Evolutionary conservation across 352 stramenopile genomes (phyloP).

Genomic region (Phytopythium sindhum): DNA sequence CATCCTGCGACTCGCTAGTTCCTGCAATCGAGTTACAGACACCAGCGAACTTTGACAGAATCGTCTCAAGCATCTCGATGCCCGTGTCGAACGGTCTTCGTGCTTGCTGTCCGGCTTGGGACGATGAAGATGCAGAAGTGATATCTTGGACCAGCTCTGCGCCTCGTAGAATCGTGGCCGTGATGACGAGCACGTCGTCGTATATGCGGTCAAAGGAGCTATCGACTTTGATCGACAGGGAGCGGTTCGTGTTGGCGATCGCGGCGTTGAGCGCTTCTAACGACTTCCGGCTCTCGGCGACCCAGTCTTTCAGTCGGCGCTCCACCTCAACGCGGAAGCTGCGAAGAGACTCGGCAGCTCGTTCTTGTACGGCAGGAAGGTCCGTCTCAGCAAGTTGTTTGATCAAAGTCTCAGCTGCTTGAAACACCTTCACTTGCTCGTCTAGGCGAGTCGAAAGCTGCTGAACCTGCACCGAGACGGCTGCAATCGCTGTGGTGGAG

Average conservation of each 20-base stretch:
- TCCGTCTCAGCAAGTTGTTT: constrained; percentile 33
- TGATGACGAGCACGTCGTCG: constrained; percentile 46
- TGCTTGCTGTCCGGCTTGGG: background rate
- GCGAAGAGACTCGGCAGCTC: constrained; percentile 35
- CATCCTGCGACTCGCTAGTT: constrained; percentile 15
- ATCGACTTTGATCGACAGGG: constrained; percentile 25
- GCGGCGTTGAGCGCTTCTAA: constrained; percentile 25
- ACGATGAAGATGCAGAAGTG: background rate
- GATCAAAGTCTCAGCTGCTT: constrained; percentile 27
- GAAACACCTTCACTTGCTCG: constrained; percentile 21
- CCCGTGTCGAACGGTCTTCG: constrained; percentile 28
- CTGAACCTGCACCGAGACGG: constrained; percentile 32
- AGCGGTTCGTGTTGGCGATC: constrained; percentile 14
- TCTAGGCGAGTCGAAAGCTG: constrained; percentile 32
- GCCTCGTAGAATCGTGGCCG: constrained; percentile 35
- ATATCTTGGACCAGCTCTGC: constrained; percentile 26
- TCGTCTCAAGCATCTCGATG: constrained; percentile 35
- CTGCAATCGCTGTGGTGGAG: constrained; percentile 16
- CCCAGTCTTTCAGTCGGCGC: constrained; percentile 34
- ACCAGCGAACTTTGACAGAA: constrained; percentile 33
- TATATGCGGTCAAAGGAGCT: constrained; percentile 40
- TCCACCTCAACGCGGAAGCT: constrained; percentile 45
- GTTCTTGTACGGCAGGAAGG: constrained; percentile 33
- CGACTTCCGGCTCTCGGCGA: constrained; percentile 28
- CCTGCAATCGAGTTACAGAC: constrained; percentile 14